Base-by-base conservation (phyloP, 169 alveolate species). In the Plasmodium inui region DNA sequence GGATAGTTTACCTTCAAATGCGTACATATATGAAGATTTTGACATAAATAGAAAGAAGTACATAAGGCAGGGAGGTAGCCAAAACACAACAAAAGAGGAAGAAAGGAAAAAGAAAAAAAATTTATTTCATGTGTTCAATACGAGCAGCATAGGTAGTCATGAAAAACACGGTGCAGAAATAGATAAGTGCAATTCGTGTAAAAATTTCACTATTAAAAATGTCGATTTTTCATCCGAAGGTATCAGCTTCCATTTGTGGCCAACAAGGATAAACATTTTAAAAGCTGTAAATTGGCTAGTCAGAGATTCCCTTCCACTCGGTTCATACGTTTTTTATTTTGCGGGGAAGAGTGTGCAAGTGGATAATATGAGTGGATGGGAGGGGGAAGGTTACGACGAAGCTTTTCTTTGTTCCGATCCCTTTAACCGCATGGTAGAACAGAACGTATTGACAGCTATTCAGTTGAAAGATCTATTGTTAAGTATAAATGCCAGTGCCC, bases 331-430 rank as follows among this genome's bases (percentile, higher is more conserved):
- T 70, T 98, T 98, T 83, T 98, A 96, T 93, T 98, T 96, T 93
- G 97, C 99, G 71, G 99, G 99, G 26, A 98, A 98, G 94, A 95
- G 98, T 82, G 97, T 97, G 8, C 99, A 97, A 90, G 97, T 96
- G 17, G 99, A 98, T 82, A 98, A 97, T 72, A 93, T 98, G 97
- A 94, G 98, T 71, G 98, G 98, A 37, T 98, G 98, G 96, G 99
- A 98, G 71, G 99, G 98, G 9, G 99, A 98, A 84, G 99, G 99
- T 37, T 98, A 96, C 83, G 99, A 98, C 84, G 99, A 98, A 95
- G 99, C 98, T 28, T 84, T 97, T 55, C 96, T 98, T n/a, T 98
- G 99, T 50, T 95, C 96, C 12, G 99, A 98, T 57, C 98, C 96
- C 55, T 88, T 93, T 80, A 78, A 78, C n/a, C 80, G 70, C 73